These are phyloP conservation scores for Kluyveromyces lactis DNA, from an alignment of 805 yeast species.

Conservation along the genomic window DNA sequence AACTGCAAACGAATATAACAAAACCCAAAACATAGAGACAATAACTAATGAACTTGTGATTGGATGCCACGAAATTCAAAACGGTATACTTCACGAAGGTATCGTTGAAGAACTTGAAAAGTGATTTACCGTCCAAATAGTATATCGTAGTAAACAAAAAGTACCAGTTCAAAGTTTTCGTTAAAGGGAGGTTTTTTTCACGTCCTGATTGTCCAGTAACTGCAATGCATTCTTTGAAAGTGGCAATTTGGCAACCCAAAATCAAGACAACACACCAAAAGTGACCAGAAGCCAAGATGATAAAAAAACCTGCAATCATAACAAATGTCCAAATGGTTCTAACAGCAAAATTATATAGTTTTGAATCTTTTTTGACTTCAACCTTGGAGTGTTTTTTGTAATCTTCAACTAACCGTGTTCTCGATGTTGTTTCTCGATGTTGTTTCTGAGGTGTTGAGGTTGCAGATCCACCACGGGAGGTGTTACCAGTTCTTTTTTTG, in stretches of 20 bases:
- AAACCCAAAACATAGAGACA: constrained; percentile 80
- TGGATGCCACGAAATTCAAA: constrained; percentile 52
- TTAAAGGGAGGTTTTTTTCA: constrained; percentile 75
- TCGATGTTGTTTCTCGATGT: neutral
- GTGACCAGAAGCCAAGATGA: constrained; percentile 75
- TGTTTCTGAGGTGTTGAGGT: neutral
- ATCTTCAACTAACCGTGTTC: neutral
- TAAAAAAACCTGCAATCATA: constrained; percentile 71
- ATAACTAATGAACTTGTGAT: constrained; percentile 81
- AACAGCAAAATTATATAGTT: constrained; percentile 46
- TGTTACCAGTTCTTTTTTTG: neutral
- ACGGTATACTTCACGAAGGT: constrained; percentile 30
- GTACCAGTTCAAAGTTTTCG: constrained; percentile 86
- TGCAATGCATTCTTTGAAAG: constrained; percentile 85
- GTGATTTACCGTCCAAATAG: constrained; percentile 79
- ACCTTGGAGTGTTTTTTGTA: neutral
- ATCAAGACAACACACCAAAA: constrained; percentile 68
- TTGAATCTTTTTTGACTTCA: constrained; percentile 8
- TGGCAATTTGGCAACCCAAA: constrained; percentile 64
- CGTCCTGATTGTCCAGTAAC: constrained; percentile 74
- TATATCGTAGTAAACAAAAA: constrained; percentile 80
- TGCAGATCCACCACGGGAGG: neutral
- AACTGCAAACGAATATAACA: constrained; percentile 79
- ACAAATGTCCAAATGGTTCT: constrained; percentile 91
- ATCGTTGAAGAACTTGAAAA: constrained; percentile 57